phyloP scores from a whole-genome alignment of 2,329 filamentous ascomycete species.

The Phaeosphaeriaceae sp. region DNA sequence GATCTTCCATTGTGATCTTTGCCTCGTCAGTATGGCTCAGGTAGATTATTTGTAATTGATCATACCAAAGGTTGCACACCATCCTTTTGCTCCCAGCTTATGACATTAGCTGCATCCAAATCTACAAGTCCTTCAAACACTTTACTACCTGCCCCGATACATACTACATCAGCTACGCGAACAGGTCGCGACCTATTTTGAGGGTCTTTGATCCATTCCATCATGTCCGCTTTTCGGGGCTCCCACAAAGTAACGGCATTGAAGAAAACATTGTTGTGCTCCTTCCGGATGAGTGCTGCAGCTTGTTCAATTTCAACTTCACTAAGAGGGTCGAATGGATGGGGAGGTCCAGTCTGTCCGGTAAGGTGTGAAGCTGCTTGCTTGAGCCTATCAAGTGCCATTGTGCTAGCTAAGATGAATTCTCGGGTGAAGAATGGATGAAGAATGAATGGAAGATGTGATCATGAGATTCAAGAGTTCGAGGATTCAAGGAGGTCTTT shows the following conservation, averaged over 20 bases:
- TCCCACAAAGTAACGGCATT: constrained; percentile 86
- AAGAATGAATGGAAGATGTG: too few relatives aligned
- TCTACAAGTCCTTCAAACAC: constrained; percentile 85
- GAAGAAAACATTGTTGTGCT: constrained; percentile 76
- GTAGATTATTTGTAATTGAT: constrained; percentile 24
- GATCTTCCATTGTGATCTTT: constrained; percentile 88
- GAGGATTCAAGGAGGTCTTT: constrained; percentile 26
- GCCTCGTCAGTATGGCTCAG: constrained; percentile 4
- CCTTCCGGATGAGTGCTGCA: constrained; percentile 71
- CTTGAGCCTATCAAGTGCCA: constrained; percentile 69
- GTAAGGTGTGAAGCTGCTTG: constrained; percentile 68
- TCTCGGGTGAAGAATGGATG: background rate
- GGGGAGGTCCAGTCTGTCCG: constrained; percentile 60
- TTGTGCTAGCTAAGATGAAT: constrained; percentile 34
- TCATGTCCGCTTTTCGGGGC: constrained; percentile 84
- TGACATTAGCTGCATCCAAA: constrained; percentile 68
- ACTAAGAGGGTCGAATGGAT: constrained; percentile 81
- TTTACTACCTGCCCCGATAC: constrained; percentile 77
- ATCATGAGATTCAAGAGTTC: constrained; percentile 8
- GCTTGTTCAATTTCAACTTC: constrained; percentile 74
- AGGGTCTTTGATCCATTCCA: constrained; percentile 75
- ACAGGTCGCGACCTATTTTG: constrained; percentile 66
- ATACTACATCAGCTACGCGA: constrained; percentile 81
- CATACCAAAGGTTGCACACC: constrained; percentile 79
- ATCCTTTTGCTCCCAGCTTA: constrained; percentile 75